Conservation (phyloP, 352 stramenopile genomes). For the Phytophthora podocarpi region DNA sequence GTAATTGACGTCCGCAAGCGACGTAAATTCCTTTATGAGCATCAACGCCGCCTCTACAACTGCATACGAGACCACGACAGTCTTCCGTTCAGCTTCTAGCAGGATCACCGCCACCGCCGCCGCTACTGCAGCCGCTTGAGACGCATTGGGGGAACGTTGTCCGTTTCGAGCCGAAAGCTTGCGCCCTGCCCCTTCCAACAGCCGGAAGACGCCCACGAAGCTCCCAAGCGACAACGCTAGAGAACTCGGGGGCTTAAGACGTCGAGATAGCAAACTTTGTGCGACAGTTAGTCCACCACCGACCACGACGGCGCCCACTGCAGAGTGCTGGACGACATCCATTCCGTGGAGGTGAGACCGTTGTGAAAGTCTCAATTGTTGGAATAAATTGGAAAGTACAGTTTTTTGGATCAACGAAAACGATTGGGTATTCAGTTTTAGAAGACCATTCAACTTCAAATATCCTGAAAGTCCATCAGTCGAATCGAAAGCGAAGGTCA, state of each 20-base stretch:
- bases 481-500: too few species aligned
- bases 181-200: constrained; percentile 47
- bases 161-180: constrained; percentile 15
- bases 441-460: too few species aligned
- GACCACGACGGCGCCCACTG: constrained; percentile 36
- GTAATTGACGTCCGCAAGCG: constrained; percentile 44
- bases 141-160: constrained; percentile 17
- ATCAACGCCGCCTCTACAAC: constrained; percentile 48
- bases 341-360: too few species aligned
- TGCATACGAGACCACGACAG: constrained; percentile 57
- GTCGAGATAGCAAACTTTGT: constrained; percentile 50
- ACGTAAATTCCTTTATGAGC: constrained; percentile 38
- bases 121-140: constrained; percentile 47
- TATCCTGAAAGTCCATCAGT: too few species aligned
- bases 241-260: constrained; percentile 42
- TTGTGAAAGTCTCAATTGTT: constrained; percentile 1
- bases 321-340: constrained; percentile 49
- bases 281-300: constrained; percentile 38
- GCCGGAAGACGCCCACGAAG: constrained; percentile 65
- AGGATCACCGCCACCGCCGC: constrained; percentile 42
- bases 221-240: constrained; percentile 55
- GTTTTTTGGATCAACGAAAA: constrained; percentile 13
- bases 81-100: constrained; percentile 52
- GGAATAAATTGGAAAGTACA: constrained; percentile 5
- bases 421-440: too few species aligned